Evolutionary conservation across 768 basidiomycete genomes (phyloP), one percentile per base, ranked within the genome.

Genomic region (Tricholoma terreum): DNA sequence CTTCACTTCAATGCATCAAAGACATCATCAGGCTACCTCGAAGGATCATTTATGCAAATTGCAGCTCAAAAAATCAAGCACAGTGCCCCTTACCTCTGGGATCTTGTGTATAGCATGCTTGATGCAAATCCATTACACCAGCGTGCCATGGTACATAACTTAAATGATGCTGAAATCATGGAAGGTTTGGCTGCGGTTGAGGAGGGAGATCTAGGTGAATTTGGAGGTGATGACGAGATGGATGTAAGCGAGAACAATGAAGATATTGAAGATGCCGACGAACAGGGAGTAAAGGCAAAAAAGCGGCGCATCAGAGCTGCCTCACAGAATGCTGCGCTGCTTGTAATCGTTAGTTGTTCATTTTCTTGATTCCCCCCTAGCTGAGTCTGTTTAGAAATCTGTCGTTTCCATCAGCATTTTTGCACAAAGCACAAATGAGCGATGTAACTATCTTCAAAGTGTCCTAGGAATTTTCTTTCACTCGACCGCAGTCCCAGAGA

Each of bases 401-500:
- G 33, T 51, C n/a, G 33, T 51, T 35, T 19, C 35, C n/a, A n/a
- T n/a, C n/a, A n/a, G n/a, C n/a, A n/a, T n/a, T n/a, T n/a, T n/a
- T n/a, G n/a, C n/a, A n/a, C n/a, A n/a, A n/a, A n/a, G n/a, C n/a
- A n/a, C n/a, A n/a, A n/a, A n/a, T n/a, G n/a, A n/a, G n/a, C n/a
- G n/a, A n/a, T n/a, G n/a, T n/a, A n/a, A n/a, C n/a, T n/a, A n/a
- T n/a, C n/a, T n/a, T n/a, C n/a, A n/a, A n/a, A n/a, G n/a, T n/a
- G n/a, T n/a, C n/a, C n/a, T n/a, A n/a, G n/a, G n/a, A n/a, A n/a
- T n/a, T n/a, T 77, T 77, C 49, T 74, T 73, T 57, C 53, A 71
- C 15, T 73, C 71, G 54, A 74, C 74, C 66, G 69, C 72, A 0
- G 53, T 52, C 2, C 65, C 64, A 1, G 62, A 68, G 12, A 62